Conservation (phyloP, 345 rosid genomes). For the Acer negundo region DNA sequence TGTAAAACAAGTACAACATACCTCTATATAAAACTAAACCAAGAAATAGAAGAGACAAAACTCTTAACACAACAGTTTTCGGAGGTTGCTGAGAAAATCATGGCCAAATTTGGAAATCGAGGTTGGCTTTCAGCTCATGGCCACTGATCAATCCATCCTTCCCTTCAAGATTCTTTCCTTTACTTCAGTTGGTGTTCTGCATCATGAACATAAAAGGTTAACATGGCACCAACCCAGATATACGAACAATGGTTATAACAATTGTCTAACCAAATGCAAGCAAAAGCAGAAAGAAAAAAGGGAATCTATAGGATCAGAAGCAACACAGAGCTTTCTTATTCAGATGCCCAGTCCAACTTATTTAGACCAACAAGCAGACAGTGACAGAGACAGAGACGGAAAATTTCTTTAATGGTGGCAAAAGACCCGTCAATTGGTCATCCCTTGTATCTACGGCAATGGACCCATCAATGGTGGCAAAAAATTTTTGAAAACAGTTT, state of each 20-base stretch:
- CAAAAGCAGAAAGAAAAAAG: too few species aligned
- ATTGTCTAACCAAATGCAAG: not conserved
- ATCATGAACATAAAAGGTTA: conserved; percentile 15
- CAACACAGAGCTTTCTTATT: too few species aligned
- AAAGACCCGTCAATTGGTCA: not conserved
- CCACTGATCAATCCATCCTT: conserved; percentile 76
- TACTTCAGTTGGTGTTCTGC: conserved; percentile 87
- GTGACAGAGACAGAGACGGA: too few species aligned
- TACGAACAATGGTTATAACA: not conserved
- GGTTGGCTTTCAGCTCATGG: not conserved
- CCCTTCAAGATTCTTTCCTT: conserved; percentile 90
- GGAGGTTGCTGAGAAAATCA: conserved; percentile 13
- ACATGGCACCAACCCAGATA: not conserved
- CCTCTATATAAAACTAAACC: conserved; percentile 40
- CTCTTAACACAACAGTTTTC: conserved; percentile 14
- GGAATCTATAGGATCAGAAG: too few species aligned
- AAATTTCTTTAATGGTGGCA: not conserved
- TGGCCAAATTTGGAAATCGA: conserved; percentile 21
- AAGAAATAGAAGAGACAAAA: conserved; percentile 25
- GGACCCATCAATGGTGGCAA: too few species aligned
- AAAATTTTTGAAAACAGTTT: not conserved
- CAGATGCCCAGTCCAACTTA: too few species aligned
- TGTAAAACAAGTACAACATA: conserved; percentile 44
- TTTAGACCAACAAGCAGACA: too few species aligned
- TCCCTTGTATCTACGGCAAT: not conserved